Percentiles rank a stretch among this genome's conserved stretches.
Conservation (phyloP, 306 rosid genomes). For the Vigna hirtella region DNA sequence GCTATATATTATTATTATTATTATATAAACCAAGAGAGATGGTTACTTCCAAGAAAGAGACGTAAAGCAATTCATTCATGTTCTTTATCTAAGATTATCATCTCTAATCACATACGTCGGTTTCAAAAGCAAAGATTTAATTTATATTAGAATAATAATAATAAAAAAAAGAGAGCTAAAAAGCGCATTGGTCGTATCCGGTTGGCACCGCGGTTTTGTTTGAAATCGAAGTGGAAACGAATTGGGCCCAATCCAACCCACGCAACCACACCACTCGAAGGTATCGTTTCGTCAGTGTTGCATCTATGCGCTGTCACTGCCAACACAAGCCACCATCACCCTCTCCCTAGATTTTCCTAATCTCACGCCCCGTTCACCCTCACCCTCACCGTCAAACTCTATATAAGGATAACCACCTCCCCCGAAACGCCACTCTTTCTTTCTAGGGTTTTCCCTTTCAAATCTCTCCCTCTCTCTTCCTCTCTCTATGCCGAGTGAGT, state of each 20-base stretch:
- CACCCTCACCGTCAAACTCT: neutral
- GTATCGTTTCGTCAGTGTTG: neutral
- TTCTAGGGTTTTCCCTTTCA: slow-evolving; percentile 13
- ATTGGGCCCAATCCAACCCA: slow-evolving; percentile 19
- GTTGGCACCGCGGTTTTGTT: slow-evolving; percentile 3
- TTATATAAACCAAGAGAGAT: neutral
- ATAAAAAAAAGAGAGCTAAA: neutral
- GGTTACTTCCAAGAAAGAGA: neutral
- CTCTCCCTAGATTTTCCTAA: neutral
- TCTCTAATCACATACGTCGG: neutral
- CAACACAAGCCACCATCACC: slow-evolving; percentile 3
- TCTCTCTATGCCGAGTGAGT: neutral
- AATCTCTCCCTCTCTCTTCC: neutral
- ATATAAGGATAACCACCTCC: slow-evolving; percentile 7
- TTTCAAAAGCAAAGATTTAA: neutral
- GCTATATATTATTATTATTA: too few relatives aligned
- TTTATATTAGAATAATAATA: too few relatives aligned
- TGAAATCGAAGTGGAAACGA: neutral
- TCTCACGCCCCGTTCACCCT: neutral
- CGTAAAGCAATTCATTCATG: neutral
- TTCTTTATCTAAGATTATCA: neutral
- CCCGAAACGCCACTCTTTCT: too few relatives aligned
- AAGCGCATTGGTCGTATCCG: neutral
- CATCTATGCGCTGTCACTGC: slow-evolving; percentile 17
- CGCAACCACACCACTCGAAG: neutral